phyloP scores from a whole-genome alignment of 164 flowering plant genomes.

The Echeveria elegans region DNA sequence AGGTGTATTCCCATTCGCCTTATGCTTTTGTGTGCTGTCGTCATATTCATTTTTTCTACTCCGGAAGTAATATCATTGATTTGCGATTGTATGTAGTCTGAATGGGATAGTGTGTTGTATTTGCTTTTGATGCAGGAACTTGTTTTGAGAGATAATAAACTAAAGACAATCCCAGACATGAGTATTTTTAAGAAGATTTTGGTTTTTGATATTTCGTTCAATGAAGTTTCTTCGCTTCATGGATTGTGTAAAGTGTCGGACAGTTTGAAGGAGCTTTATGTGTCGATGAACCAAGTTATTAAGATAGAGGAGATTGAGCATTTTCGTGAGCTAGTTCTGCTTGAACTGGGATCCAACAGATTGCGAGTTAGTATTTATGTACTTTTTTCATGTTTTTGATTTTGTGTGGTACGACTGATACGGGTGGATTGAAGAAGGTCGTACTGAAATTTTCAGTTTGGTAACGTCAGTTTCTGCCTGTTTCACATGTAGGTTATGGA shows the following conservation, averaged over 20 bases:
- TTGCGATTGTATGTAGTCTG: no score
- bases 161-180: conserved; percentile 74
- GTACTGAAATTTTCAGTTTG: not conserved
- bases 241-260: conserved; percentile 59
- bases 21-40: no score
- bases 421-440: not conserved
- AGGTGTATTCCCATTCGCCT: conserved; percentile 28
- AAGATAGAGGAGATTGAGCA: conserved; percentile 91
- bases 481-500: conserved; percentile 68
- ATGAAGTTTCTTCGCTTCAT: conserved; percentile 67
- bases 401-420: not conserved
- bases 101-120: not conserved
- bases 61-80: no score
- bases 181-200: conserved; percentile 67
- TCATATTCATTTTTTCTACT: no score
- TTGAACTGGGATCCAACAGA: conserved; percentile 96
- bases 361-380: conserved; percentile 49
- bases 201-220: conserved; percentile 92
- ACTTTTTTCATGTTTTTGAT: not conserved
- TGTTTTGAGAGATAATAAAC: conserved; percentile 83
- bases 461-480: not conserved
- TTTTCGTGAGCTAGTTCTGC: conserved; percentile 63
- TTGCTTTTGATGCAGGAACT: conserved; percentile 49
- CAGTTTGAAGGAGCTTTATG: conserved; percentile 85
- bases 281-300: conserved; percentile 87